These are phyloP conservation scores for Solanum pennellii DNA, from an alignment of 257 asterid genomes.

Conservation along the genomic window DNA sequence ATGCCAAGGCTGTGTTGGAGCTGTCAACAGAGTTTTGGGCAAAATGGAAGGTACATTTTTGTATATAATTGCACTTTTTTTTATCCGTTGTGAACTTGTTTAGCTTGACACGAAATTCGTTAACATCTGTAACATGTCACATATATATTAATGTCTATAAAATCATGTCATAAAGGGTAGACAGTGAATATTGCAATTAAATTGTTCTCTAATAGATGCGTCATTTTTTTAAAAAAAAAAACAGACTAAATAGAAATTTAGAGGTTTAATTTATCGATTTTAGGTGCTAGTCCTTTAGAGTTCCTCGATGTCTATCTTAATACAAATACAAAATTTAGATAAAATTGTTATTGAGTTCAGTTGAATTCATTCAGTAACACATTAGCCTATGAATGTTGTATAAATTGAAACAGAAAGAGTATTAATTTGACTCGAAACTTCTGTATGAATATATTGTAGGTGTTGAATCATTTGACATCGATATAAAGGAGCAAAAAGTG, in stretches of 20 bases:
- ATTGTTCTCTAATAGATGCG: neutral
- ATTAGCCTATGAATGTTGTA: neutral
- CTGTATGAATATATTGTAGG: conserved; percentile 19
- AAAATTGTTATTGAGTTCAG: neutral
- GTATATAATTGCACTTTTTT: neutral
- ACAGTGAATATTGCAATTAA: neutral
- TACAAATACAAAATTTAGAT: neutral
- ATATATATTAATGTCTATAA: neutral
- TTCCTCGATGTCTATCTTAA: neutral
- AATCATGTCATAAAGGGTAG: neutral
- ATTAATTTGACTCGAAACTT: neutral
- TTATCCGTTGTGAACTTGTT: neutral
- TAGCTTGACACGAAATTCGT: neutral
- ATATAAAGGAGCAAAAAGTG: conserved; percentile 80
- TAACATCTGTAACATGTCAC: neutral
- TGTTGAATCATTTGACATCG: conserved; percentile 70
- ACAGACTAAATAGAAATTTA: neutral
- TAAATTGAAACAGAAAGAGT: neutral
- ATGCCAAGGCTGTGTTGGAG: conserved; percentile 89
- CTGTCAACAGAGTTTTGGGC: conserved; percentile 78
- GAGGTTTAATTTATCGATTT: neutral
- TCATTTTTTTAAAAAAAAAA: neutral
- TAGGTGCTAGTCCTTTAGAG: neutral
- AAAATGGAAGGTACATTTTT: conserved; percentile 57
- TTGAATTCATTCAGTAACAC: neutral